Evolutionary conservation across 805 yeast genomes (phyloP).

Genomic region (Metschnikowia colocasiae): DNA sequence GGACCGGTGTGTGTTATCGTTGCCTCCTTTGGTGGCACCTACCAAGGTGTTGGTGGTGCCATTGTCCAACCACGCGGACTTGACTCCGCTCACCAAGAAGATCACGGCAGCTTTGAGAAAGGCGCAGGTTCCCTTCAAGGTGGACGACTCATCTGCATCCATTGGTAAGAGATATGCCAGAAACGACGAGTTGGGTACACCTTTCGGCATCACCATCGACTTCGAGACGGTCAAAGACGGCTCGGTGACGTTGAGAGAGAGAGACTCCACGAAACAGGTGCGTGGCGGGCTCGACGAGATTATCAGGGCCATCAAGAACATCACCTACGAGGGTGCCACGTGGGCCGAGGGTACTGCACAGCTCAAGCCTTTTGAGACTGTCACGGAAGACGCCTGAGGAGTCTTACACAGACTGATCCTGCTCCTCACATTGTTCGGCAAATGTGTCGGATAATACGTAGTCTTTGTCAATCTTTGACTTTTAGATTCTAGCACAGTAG

Average conservation of each 20-base stretch:
- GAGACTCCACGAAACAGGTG: constrained; percentile 95
- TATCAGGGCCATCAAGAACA: constrained; percentile 63
- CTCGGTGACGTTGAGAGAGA: constrained; percentile 91
- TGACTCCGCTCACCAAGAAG: constrained; percentile 68
- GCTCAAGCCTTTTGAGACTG: constrained; percentile 63
- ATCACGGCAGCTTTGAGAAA: constrained; percentile 70
- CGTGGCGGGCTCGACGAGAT: constrained; percentile 82
- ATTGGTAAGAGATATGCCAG: constrained; percentile 98
- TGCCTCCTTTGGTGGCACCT: constrained; percentile 96
- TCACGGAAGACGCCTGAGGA: constrained; percentile 15
- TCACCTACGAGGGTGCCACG: constrained; percentile 68
- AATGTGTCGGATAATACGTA: too few relatives aligned
- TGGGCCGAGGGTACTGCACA: constrained; percentile 85
- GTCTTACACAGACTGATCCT: too few relatives aligned
- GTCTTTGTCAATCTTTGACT: too few relatives aligned
- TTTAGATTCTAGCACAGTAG: too few relatives aligned
- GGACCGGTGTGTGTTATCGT: constrained; percentile 80
- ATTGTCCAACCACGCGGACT: constrained; percentile 75
- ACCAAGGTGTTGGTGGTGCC: constrained; percentile 96
- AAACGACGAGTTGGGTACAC: constrained; percentile 98
- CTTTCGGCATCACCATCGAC: constrained; percentile 96
- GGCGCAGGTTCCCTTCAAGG: constrained; percentile 87
- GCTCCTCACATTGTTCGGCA: too few relatives aligned
- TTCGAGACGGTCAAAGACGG: constrained; percentile 86
- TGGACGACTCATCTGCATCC: constrained; percentile 95